phyloP scores from a whole-genome alignment of 345 rosid species.

The Arabis hirsuta region DNA sequence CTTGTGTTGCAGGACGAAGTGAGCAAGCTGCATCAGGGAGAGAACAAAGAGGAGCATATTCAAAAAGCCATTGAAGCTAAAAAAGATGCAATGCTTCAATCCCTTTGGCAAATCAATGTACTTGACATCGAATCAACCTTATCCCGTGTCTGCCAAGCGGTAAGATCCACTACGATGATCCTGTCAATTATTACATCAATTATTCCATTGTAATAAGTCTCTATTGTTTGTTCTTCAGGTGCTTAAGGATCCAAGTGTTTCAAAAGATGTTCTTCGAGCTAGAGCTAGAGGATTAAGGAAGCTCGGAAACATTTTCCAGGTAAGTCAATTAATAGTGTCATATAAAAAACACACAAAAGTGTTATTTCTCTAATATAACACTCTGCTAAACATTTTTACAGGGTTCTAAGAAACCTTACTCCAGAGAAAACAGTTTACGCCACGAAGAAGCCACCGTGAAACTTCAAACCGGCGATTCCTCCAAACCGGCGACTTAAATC shows the following conservation, averaged over 20 bases:
- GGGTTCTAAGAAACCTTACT: conserved; percentile 82
- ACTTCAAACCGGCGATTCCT: conserved; percentile 36
- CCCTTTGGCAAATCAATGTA: conserved; percentile 96
- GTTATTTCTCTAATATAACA: conserved; percentile 2
- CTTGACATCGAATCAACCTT: conserved; percentile 88
- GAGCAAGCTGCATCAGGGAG: conserved; percentile 64
- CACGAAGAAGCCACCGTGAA: conserved; percentile 52
- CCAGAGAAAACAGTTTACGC: conserved; percentile 81
- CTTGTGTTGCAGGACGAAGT: conserved; percentile 83
- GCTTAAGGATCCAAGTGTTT: conserved; percentile 77
- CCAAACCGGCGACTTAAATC: conserved; percentile 36
- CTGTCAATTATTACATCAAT: not conserved
- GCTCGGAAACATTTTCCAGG: conserved; percentile 91
- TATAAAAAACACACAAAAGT: conserved; percentile 1
- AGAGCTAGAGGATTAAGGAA: conserved; percentile 79
- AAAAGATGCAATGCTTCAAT: conserved; percentile 83
- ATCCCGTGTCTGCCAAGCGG: conserved; percentile 79
- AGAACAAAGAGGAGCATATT: conserved; percentile 70
- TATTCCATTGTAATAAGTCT: not conserved
- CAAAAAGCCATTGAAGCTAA: conserved; percentile 73
- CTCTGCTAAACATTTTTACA: conserved; percentile 36
- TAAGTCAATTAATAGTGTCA: conserved; percentile 35
- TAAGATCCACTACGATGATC: conserved; percentile 45
- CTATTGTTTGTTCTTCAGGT: conserved; percentile 52
- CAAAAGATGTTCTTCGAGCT: conserved; percentile 63